phyloP scores from a whole-genome alignment of 768 basidiomycete species.

The Clathrus columnatus region DNA sequence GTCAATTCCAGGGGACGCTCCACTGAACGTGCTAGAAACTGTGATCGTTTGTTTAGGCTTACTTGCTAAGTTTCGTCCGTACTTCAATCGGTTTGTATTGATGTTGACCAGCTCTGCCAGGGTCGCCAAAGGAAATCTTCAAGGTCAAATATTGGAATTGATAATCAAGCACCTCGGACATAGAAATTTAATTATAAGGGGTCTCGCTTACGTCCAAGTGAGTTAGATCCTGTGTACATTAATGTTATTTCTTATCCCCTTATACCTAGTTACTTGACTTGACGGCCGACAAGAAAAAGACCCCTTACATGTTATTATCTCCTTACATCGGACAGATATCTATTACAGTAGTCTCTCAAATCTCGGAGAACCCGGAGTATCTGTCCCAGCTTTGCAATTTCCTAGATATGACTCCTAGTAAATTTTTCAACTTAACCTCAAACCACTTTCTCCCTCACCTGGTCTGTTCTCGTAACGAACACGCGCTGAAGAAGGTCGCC shows the following conservation, averaged over 20 bases:
- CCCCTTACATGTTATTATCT: slow-evolving; percentile 54
- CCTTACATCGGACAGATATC: slow-evolving; percentile 65
- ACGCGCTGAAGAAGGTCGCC: slow-evolving; percentile 54
- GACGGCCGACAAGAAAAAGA: slow-evolving; percentile 49
- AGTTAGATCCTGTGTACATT: slow-evolving; percentile 11
- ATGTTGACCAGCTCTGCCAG: slow-evolving; percentile 24
- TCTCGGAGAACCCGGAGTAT: slow-evolving; percentile 48
- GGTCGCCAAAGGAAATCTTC: slow-evolving; percentile 37
- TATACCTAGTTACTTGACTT: slow-evolving; percentile 45
- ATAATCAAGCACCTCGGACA: slow-evolving; percentile 61
- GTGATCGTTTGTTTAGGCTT: slow-evolving; percentile 50
- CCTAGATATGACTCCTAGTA: slow-evolving; percentile 43
- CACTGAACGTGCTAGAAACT: slow-evolving; percentile 51
- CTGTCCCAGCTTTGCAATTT: slow-evolving; percentile 63
- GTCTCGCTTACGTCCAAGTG: slow-evolving; percentile 61
- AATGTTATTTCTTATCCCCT: neutral
- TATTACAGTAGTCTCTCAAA: slow-evolving; percentile 50
- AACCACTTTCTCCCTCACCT: slow-evolving; percentile 59
- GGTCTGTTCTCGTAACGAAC: slow-evolving; percentile 51
- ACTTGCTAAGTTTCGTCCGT: slow-evolving; percentile 33
- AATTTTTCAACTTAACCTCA: slow-evolving; percentile 59
- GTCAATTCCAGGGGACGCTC: slow-evolving; percentile 12
- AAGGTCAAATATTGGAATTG: slow-evolving; percentile 52
- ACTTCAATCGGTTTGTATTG: slow-evolving; percentile 1
- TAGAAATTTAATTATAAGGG: slow-evolving; percentile 60